Conservation (phyloP, 2,329 filamentous ascomycete species). For the Aureobasidium lini region DNA sequence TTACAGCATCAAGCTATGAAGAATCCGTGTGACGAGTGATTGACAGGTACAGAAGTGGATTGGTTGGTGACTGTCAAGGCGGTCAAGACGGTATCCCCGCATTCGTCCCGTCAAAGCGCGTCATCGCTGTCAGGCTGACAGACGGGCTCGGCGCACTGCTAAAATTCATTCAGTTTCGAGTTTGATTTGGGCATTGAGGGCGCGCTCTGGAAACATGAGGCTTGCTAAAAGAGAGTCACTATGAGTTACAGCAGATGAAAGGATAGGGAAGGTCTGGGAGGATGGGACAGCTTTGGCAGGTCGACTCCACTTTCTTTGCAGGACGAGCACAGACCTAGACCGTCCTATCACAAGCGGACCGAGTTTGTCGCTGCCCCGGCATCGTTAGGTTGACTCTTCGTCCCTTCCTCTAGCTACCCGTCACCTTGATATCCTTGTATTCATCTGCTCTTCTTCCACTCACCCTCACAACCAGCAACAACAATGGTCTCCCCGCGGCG, state of each 20-base stretch:
- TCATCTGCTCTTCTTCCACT: background rate
- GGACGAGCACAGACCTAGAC: background rate
- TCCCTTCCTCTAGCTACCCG: background rate
- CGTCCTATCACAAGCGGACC: background rate
- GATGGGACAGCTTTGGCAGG: background rate
- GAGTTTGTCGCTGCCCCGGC: background rate
- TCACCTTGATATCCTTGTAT: background rate
- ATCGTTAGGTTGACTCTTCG: background rate
- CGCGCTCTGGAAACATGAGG: background rate
- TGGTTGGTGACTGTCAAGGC: background rate
- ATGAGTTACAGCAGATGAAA: background rate
- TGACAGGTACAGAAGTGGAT: background rate
- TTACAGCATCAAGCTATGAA: background rate
- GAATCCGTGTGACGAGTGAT: background rate
- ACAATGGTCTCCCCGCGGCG: constrained; percentile 7
- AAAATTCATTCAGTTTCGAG: background rate
- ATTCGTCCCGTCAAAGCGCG: background rate
- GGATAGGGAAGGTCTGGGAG: no score
- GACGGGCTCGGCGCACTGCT: background rate
- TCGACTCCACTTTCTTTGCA: background rate
- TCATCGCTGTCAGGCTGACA: constrained; percentile 1
- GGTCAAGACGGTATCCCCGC: constrained; percentile 4
- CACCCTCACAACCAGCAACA: background rate
- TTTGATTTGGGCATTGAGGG: background rate
- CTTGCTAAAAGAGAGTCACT: background rate